Evolutionary conservation across 2,329 filamentous ascomycete species (phyloP), one percentile per base, ranked within the genome.

Genomic region (Cladosporium sphaerospermum): DNA sequence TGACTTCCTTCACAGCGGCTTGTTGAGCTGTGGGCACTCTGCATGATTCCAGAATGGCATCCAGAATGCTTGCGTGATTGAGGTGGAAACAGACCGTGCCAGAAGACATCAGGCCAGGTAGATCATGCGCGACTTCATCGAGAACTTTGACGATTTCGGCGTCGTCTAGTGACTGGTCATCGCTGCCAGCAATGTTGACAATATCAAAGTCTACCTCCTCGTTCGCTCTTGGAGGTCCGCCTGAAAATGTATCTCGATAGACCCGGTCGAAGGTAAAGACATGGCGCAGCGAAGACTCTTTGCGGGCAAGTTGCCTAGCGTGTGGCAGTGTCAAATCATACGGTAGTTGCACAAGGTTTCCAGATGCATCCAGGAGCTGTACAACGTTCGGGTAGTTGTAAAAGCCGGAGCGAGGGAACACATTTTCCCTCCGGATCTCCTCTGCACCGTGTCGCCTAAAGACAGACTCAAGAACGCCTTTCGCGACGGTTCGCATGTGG

Each of bases 151-250:
- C 81, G 0, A 90, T 85, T 69, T 97, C 92, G 0, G 92, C 92
- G 69, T 99, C 93, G 64, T 95, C 95, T 53, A 96, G 70, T 1
- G 90, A 86, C 43, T 95, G 75, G 63, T 97, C 90, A 4, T 90
- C 71, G 1, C 86, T 85, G 61, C 91, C 85, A 10, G 56, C 56
- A 42, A 82, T 80, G 0, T 90, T 92, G n/a, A 96, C 80, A 55
- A 99, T 90, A 70, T 99, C 93, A 67, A 97, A 99, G 67, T 97
- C 91, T 2, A 95, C 91, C 66, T 97, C 93, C 9, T 88, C 86
- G 66, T 89, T 86, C 63, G 85, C 86, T 53, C 80, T 79, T 6
- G 93, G 93, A 61, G 95, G 88, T 2, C 89, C 88, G 7, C 89
- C 90, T 52, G 84, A 84, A 45, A 83, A 77, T 43, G 81, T 84